Conservation (phyloP, 331 rosid genomes). For the Stylosanthes scabra region DNA sequence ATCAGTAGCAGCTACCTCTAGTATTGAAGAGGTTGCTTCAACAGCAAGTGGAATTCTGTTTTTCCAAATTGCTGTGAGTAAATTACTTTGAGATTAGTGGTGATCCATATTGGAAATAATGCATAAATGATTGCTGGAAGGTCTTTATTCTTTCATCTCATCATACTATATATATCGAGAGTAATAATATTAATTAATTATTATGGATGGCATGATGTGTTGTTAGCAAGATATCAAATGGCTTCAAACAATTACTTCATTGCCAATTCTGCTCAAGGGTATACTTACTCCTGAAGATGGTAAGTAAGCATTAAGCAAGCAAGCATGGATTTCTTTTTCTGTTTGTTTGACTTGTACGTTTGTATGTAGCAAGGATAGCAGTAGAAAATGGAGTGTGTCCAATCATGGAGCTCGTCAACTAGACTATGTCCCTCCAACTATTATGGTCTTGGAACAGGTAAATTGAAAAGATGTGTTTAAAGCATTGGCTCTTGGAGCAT, state of each 20-base stretch:
- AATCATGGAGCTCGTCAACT: conserved; percentile 82
- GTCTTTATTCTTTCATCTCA: neutral
- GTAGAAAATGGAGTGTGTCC: conserved; percentile 55
- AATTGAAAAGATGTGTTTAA: conserved; percentile 66
- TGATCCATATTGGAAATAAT: neutral
- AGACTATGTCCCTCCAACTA: conserved; percentile 72
- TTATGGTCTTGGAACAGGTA: conserved; percentile 70
- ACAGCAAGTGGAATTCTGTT: conserved; percentile 95
- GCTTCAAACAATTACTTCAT: conserved; percentile 89
- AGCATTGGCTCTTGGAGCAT: conserved; percentile 87
- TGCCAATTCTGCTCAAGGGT: conserved; percentile 93
- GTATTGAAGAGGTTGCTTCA: conserved; percentile 93
- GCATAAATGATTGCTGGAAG: conserved; percentile 10
- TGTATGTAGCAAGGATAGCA: conserved; percentile 64
- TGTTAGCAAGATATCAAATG: conserved; percentile 80
- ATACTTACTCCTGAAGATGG: conserved; percentile 58
- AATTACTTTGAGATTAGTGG: neutral
- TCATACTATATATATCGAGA: neutral
- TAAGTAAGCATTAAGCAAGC: conserved; percentile 24
- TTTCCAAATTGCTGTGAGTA: conserved; percentile 80
- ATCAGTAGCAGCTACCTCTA: conserved; percentile 85
- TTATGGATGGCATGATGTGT: neutral
- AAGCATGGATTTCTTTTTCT: neutral
- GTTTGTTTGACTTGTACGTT: conserved; percentile 11
- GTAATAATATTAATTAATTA: neutral